A percentile compares a stretch with the other conserved stretches of the same genome.
phyloP scores from a whole-genome alignment of 1,139 yeast species.

The Nadsonia commutata region DNA sequence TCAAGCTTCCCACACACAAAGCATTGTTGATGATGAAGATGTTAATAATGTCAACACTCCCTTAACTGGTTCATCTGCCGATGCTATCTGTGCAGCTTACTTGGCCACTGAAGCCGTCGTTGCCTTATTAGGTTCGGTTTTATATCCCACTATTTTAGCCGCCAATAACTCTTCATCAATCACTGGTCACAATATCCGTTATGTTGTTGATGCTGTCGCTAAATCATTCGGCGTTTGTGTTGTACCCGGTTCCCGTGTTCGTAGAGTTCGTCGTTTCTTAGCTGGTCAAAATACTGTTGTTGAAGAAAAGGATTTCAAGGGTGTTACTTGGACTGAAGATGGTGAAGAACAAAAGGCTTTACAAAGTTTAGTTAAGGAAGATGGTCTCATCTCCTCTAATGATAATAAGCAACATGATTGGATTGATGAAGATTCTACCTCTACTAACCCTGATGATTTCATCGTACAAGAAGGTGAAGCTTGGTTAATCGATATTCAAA shows the following conservation, averaged over 20 bases:
- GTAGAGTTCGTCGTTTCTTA: conserved; percentile 81
- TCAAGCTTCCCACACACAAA: conserved; percentile 70
- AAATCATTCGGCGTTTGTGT: conserved; percentile 66
- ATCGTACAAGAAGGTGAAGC: conserved; percentile 69
- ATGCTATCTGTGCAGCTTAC: conserved; percentile 78
- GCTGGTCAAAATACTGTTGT: conserved; percentile 92
- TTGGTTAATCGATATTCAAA: conserved; percentile 65
- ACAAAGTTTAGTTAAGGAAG: conserved; percentile 12
- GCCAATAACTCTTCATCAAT: conserved; percentile 24
- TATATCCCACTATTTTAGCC: conserved; percentile 48
- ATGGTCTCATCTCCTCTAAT: conserved; percentile 7
- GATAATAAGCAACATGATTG: conserved; percentile 6
- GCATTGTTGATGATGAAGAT: conserved; percentile 41
- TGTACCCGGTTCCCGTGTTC: conserved; percentile 82
- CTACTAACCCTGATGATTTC: conserved; percentile 32
- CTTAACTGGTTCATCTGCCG: conserved; percentile 70
- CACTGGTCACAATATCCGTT: conserved; percentile 56
- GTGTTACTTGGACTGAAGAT: conserved; percentile 80
- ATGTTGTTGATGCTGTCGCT: conserved; percentile 70
- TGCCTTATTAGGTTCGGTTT: conserved; percentile 56
- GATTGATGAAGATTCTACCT: conserved; percentile 1
- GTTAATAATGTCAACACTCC: conserved; percentile 34
- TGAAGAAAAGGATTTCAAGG: conserved; percentile 83
- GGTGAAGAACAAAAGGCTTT: conserved; percentile 57
- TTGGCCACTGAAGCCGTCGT: conserved; percentile 76